Conservation (phyloP, 257 asterid species). For the Nicotiana obtusifolia region DNA sequence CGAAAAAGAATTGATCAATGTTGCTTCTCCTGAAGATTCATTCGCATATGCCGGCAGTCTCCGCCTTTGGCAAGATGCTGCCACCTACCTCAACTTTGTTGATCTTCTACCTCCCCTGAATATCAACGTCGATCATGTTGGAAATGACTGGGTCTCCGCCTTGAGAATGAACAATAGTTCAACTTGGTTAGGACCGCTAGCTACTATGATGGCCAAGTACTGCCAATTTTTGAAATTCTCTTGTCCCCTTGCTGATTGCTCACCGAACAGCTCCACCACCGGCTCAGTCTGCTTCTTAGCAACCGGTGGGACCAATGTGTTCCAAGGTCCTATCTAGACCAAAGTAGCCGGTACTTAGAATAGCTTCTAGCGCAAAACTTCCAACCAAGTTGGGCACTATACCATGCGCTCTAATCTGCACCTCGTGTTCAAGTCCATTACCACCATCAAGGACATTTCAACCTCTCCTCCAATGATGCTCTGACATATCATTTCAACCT, state of each 20-base stretch:
- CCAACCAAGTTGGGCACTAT: not conserved
- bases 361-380: not conserved
- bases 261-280: not conserved
- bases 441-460: not conserved
- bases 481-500: not conserved
- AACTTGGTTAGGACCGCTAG: not conserved
- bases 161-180: not conserved
- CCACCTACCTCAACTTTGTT: not conserved
- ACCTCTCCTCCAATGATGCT: no score
- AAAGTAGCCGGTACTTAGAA: not conserved
- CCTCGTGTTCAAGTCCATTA: not conserved
- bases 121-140: not conserved
- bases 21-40: not conserved
- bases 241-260: not conserved
- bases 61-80: not conserved
- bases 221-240: not conserved
- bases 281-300: not conserved
- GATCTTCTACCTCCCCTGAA: not conserved
- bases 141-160: not conserved
- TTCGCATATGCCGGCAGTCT: not conserved
- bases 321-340: not conserved
- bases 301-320: not conserved
- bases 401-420: not conserved
- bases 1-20: not conserved
- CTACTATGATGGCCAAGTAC: not conserved